Percentiles rank a stretch among this genome's conserved stretches.
phyloP scores from a whole-genome alignment of 148 eudicot genomes.

The Silene latifolia region DNA sequence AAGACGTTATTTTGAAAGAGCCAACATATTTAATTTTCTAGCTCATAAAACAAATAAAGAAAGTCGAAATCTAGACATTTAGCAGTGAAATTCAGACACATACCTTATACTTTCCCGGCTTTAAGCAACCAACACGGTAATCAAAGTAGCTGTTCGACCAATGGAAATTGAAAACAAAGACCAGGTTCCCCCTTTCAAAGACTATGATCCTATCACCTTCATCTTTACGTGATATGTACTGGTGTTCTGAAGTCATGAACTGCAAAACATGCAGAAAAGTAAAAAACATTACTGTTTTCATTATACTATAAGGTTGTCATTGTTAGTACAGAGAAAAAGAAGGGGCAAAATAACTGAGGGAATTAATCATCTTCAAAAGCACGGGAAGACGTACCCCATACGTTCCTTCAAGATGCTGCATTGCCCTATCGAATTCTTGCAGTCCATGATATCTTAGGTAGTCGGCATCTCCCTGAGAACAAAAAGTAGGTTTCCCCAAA shows the following conservation, averaged over 20 bases:
- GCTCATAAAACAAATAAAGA: not conserved
- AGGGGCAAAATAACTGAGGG: not conserved
- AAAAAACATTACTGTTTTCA: not conserved
- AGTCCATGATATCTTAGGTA: conserved; percentile 76
- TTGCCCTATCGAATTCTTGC: conserved; percentile 95
- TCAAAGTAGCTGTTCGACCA: conserved; percentile 89
- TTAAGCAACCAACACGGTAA: conserved; percentile 75
- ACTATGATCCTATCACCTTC: conserved; percentile 79
- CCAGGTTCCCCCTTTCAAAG: conserved; percentile 86
- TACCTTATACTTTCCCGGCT: conserved; percentile 95
- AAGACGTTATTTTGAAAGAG: not conserved
- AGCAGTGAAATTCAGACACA: conserved; percentile 8
- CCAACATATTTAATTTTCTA: not conserved
- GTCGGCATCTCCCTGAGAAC: conserved; percentile 85
- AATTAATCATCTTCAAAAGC: not conserved
- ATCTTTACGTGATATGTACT: conserved; percentile 80
- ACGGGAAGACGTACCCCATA: conserved; percentile 55
- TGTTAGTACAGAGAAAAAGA: not conserved
- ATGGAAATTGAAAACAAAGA: conserved; percentile 90
- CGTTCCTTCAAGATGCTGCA: conserved; percentile 93
- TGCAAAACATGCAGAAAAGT: conserved; percentile 34
- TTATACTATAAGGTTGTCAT: not conserved
- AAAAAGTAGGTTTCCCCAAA: conserved; percentile 5
- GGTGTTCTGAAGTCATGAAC: conserved; percentile 98
- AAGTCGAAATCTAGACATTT: not conserved